Conservation (phyloP, 2,329 filamentous ascomycete species). For the Cladophialophora yegresii region DNA sequence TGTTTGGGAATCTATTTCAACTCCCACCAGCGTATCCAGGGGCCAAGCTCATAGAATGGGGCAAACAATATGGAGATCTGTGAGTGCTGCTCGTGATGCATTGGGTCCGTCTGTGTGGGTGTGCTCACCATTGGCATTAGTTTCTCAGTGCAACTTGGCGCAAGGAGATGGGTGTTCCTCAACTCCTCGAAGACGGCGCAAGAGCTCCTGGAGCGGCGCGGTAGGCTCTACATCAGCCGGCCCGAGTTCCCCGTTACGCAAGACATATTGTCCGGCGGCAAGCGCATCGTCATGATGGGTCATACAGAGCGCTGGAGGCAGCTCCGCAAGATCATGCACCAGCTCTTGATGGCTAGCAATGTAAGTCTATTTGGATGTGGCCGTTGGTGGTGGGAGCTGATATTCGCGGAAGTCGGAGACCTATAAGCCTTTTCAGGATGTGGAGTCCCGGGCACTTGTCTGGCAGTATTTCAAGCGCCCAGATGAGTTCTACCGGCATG, state of each 20-base stretch:
- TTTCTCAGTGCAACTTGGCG: slow-evolving; percentile 18
- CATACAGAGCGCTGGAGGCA: slow-evolving; percentile 25
- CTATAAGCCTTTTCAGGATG: slow-evolving; percentile 28
- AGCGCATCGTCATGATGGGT: slow-evolving; percentile 51
- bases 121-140: slow-evolving; percentile 1
- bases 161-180: slow-evolving; percentile 20
- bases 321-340: slow-evolving; percentile 31
- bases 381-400: slow-evolving; percentile 32
- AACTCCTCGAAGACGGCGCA: slow-evolving; percentile 15
- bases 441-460: slow-evolving; percentile 24
- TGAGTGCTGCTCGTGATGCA: slow-evolving; percentile 43
- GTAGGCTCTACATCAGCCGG: slow-evolving; percentile 43
- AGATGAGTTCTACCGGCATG: slow-evolving; percentile 43
- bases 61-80: slow-evolving; percentile 49
- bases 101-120: background rate
- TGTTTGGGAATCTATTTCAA: slow-evolving; percentile 22
- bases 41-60: slow-evolving; percentile 39
- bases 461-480: slow-evolving; percentile 24
- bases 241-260: slow-evolving; percentile 34
- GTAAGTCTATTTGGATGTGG: background rate
- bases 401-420: slow-evolving; percentile 23
- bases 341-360: slow-evolving; percentile 23
- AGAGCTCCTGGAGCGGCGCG: slow-evolving; percentile 44
- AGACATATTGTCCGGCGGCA: slow-evolving; percentile 40
- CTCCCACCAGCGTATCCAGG: slow-evolving; percentile 14